Percentiles rank a stretch among this genome's conserved stretches.
phyloP scores from a whole-genome alignment of 2,329 filamentous ascomycete species.

The Ophiocordyceps camponoti-rufipedis region DNA sequence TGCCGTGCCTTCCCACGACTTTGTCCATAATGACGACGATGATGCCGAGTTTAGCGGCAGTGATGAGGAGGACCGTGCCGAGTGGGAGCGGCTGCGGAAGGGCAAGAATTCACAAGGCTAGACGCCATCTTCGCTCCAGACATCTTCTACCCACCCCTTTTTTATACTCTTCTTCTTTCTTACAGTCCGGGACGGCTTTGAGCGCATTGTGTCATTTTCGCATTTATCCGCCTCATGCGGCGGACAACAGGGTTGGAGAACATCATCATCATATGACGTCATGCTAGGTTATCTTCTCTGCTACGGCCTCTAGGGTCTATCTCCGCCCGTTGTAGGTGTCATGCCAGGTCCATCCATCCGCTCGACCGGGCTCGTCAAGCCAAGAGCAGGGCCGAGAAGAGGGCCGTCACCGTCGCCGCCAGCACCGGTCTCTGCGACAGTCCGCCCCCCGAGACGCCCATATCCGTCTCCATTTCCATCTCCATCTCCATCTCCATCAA shows the following conservation, averaged over 20 bases:
- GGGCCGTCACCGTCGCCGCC: constrained; percentile 1
- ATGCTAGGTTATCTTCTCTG: neutral
- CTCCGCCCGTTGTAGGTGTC: neutral
- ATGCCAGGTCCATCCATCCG: too few species aligned
- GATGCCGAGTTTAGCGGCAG: constrained; percentile 46
- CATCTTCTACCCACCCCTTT: neutral
- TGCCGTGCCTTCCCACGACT: neutral
- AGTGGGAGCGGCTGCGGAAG: constrained; percentile 36
- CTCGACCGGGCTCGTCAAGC: neutral
- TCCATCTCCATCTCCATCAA: constrained; percentile 15
- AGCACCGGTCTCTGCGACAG: constrained; percentile 4
- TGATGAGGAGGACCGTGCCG: constrained; percentile 44
- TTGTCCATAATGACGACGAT: constrained; percentile 1
- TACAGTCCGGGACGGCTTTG: too few species aligned
- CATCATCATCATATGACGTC: neutral
- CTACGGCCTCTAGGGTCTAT: neutral
- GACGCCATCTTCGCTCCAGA: neutral
- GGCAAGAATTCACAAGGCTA: constrained; percentile 17
- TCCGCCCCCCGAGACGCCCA: constrained; percentile 1
- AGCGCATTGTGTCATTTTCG: neutral
- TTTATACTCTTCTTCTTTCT: too few species aligned
- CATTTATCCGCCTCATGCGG: neutral
- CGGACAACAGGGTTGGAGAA: neutral
- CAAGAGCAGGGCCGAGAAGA: constrained; percentile 1
- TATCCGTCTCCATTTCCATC: constrained; percentile 4